Evolutionary conservation across 2,329 filamentous ascomycete genomes (phyloP).

Genomic region (Malbranchea zuffiana): DNA sequence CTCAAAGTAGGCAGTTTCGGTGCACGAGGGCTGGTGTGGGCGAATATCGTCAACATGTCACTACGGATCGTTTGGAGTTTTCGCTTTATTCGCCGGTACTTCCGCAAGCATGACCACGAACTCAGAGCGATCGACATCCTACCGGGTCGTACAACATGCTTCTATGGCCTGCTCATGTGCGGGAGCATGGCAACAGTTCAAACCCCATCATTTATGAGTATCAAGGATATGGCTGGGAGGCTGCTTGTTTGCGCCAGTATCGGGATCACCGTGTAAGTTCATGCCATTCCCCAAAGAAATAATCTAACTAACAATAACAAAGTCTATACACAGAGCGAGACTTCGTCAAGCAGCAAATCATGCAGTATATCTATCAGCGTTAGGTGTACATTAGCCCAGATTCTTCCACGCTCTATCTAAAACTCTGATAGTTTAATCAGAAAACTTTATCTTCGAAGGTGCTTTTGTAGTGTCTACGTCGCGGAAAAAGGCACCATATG

Average conservation of each 20-base stretch:
- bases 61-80: constrained; percentile 74
- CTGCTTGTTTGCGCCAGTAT: constrained; percentile 43
- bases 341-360: constrained; percentile 18
- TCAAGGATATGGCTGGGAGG: constrained; percentile 35
- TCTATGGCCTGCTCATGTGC: constrained; percentile 38
- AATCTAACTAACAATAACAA: constrained; percentile 4
- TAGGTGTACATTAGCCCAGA: too few relatives aligned
- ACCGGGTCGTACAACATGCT: constrained; percentile 36
- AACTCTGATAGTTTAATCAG: constrained; percentile 36
- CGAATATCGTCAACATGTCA: constrained; percentile 83
- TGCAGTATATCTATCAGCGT: too few relatives aligned
- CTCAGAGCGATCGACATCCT: constrained; percentile 36
- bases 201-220: constrained; percentile 10
- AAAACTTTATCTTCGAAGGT: constrained; percentile 87
- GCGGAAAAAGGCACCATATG: constrained; percentile 92
- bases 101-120: constrained; percentile 37
- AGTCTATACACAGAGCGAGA: constrained; percentile 29
- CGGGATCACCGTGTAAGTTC: constrained; percentile 50
- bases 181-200: constrained; percentile 29
- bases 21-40: constrained; percentile 68
- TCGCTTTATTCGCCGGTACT: constrained; percentile 58
- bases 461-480: constrained; percentile 74
- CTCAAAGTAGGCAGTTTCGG: constrained; percentile 59
- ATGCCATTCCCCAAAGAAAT: background rate
- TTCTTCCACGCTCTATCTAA: too few relatives aligned